Evolutionary conservation across 768 basidiomycete species (phyloP), one percentile per base, ranked within the genome.

Genomic region (Suillus weaverae): DNA sequence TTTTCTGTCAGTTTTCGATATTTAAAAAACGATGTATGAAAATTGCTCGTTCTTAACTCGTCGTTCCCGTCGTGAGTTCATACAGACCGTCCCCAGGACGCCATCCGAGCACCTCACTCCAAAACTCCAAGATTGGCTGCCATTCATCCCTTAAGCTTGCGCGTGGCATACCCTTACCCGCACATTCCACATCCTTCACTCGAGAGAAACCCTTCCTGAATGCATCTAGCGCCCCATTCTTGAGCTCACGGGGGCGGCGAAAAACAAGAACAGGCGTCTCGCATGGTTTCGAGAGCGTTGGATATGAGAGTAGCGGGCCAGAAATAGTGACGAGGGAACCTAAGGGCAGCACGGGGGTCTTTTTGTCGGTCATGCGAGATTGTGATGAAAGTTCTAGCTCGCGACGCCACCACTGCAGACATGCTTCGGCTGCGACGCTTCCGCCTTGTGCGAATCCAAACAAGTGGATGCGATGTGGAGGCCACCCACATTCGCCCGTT

Each of bases 361-460:
- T n/a, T 4, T n/a, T n/a, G n/a, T n/a, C n/a, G n/a, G 33, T 64
- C 41, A 62, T n/a, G 46, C 38, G 60, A 8, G 62, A 41, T 22
- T 57, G 36, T 4, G 56, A 57, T 39, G 57, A 59, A 30, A 59
- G 57, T 60, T 22, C 46, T 7, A 72, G 64, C 75, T 76, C 64
- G 71, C 68, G 67, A 60, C 79, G 86, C 85, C 88, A 90, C 78
- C 81, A 84, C 39, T 77, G 70, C 7, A 93, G 70, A 0, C 83
- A 84, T 61, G 86, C 80, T 75, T 97, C 94, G 2, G 81, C 83
- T 1, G 87, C 92, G 39, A 94, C 84, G 22, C 82, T 88, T 0
- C 92, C 95, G 0, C 95, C 95, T 74, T 97, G 95, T 0, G 85
- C 91, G 67, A 93, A 97, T 3, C 95, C 95, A 63, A 96, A 91